These are phyloP conservation scores for Phytophthora nicotianae DNA, from an alignment of 352 stramenopile species.

Conservation along the genomic window DNA sequence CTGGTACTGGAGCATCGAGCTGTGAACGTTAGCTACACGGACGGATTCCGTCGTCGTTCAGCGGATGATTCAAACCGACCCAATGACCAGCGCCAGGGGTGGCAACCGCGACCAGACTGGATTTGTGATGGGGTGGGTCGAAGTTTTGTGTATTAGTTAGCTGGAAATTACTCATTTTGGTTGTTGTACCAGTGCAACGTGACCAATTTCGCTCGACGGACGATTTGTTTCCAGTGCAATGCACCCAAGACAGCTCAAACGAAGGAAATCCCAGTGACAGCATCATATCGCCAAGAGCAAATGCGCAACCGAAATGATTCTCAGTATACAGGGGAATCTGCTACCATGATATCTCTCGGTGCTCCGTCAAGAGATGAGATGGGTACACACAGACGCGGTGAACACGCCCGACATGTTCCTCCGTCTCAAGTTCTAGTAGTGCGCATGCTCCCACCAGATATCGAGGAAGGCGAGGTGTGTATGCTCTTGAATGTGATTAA, in stretches of 20 bases:
- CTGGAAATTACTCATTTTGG: background rate
- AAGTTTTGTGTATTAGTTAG: background rate
- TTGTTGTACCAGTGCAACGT: constrained; percentile 56
- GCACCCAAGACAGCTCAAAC: constrained; percentile 37
- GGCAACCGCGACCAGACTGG: constrained; percentile 61
- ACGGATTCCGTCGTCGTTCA: constrained; percentile 40
- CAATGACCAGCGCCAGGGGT: constrained; percentile 23
- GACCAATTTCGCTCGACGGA: constrained; percentile 74
- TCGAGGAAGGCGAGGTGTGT: constrained; percentile 78
- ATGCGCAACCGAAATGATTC: constrained; percentile 6
- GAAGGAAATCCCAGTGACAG: constrained; percentile 42
- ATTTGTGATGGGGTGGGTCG: constrained; percentile 62
- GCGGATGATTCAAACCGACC: constrained; percentile 16
- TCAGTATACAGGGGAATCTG: constrained; percentile 1
- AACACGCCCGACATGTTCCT: constrained; percentile 14
- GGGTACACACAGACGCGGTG: constrained; percentile 10
- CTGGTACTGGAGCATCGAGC: constrained; percentile 56
- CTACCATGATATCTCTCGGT: background rate
- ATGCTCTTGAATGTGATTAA: background rate
- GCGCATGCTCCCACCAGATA: constrained; percentile 70
- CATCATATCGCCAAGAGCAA: constrained; percentile 15
- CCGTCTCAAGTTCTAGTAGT: constrained; percentile 74
- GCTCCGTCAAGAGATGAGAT: constrained; percentile 8
- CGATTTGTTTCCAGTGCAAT: constrained; percentile 78
- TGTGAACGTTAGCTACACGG: constrained; percentile 53